Evolutionary conservation across 495 filamentous ascomycete species (phyloP).

Genomic region (Tuber brumale): DNA sequence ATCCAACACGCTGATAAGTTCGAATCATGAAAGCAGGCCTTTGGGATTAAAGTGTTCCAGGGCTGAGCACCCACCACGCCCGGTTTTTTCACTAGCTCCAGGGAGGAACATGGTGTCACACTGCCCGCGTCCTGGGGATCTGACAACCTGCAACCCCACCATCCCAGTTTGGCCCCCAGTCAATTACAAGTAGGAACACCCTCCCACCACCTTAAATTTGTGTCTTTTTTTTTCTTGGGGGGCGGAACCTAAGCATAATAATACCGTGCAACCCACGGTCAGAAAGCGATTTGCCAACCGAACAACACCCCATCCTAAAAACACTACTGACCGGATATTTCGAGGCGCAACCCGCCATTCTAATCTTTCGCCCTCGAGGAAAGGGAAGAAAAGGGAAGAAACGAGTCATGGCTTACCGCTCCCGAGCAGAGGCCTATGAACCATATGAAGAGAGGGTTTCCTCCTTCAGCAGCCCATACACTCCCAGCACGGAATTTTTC

Average conservation of each 20-base stretch:
- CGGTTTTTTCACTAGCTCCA: neutral
- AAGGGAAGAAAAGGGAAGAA: slow-evolving; percentile 45
- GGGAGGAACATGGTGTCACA: neutral
- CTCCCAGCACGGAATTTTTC: slow-evolving; percentile 7
- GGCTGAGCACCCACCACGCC: neutral
- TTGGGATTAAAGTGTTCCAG: neutral
- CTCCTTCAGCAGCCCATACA: slow-evolving; percentile 11
- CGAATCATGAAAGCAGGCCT: neutral
- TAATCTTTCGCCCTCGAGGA: neutral
- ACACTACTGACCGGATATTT: neutral
- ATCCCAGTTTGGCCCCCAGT: neutral
- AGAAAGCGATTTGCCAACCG: neutral
- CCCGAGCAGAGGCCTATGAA: slow-evolving; percentile 13
- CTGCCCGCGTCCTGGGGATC: neutral
- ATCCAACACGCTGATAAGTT: neutral
- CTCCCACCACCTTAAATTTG: neutral
- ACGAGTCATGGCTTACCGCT: slow-evolving; percentile 14
- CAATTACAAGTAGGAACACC: neutral
- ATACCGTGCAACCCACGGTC: neutral
- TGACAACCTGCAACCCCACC: neutral
- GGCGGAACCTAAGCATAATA: neutral
- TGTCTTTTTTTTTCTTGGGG: neutral
- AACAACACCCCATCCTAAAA: neutral
- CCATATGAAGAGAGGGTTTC: slow-evolving; percentile 20
- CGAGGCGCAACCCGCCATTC: neutral